These are phyloP conservation scores for Curvularia hawaiiensis DNA, from an alignment of 2,329 filamentous ascomycete genomes.

Conservation along the genomic window DNA sequence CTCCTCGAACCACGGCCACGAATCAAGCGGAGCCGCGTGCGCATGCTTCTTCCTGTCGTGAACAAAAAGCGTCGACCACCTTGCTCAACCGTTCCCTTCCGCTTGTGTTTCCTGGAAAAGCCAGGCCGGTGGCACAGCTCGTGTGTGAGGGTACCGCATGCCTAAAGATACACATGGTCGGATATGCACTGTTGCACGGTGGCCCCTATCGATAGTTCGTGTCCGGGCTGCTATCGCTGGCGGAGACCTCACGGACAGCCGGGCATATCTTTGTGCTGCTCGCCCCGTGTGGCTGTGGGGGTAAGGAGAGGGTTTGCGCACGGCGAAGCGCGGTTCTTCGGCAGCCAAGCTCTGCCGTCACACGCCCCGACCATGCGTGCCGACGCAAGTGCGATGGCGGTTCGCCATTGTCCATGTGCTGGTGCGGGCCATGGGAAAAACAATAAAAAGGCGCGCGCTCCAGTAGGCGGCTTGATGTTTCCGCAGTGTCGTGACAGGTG, in stretches of 20 bases:
- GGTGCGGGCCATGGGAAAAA: constrained; percentile 16
- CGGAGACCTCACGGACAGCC: no score
- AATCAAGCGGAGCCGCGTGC: constrained; percentile 29
- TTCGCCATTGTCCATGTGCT: constrained; percentile 21
- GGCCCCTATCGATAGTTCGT: constrained; percentile 15
- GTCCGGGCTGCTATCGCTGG: neutral
- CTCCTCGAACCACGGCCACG: constrained; percentile 21
- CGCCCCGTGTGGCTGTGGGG: constrained; percentile 3
- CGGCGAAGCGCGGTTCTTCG: constrained; percentile 21
- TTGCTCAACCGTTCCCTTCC: constrained; percentile 7
- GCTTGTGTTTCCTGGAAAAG: constrained; percentile 6
- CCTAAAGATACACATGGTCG: constrained; percentile 8
- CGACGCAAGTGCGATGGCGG: constrained; percentile 9
- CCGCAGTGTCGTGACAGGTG: constrained; percentile 11
- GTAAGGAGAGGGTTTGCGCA: constrained; percentile 4
- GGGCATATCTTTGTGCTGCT: constrained; percentile 15
- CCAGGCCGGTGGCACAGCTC: constrained; percentile 3
- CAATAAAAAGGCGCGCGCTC: constrained; percentile 29
- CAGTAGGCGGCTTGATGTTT: constrained; percentile 15
- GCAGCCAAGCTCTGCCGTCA: constrained; percentile 17
- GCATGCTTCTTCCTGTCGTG: constrained; percentile 11
- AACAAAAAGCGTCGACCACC: constrained; percentile 14
- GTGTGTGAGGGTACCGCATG: neutral
- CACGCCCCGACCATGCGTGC: constrained; percentile 23
- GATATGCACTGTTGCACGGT: constrained; percentile 13